phyloP scores from a whole-genome alignment of 1,284 basidiomycete species.

The Leccinum pachyderme region DNA sequence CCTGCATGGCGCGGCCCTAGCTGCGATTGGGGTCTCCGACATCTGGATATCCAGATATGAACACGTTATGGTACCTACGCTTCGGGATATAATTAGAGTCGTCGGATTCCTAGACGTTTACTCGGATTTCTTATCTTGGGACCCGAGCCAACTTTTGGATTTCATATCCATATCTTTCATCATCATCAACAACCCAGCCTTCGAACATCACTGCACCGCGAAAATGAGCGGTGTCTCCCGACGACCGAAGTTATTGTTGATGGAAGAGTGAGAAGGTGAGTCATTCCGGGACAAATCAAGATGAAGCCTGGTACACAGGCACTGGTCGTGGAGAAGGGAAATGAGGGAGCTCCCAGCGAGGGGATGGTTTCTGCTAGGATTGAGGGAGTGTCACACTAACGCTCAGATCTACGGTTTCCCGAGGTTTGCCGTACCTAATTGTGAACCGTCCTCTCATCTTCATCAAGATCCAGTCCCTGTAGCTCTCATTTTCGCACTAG shows the following conservation, averaged over 20 bases:
- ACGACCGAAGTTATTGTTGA: not conserved
- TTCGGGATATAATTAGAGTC: not conserved
- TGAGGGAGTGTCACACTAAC: not conserved
- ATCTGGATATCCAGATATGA: too few species aligned
- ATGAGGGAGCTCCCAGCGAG: too few species aligned
- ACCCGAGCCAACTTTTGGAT: not conserved
- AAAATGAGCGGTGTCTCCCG: not conserved
- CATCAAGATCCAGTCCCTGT: not conserved
- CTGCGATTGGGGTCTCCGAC: too few species aligned
- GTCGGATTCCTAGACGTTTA: not conserved
- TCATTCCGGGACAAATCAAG: not conserved
- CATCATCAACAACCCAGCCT: not conserved
- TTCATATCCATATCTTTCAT: not conserved
- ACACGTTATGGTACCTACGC: not conserved
- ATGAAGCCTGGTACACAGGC: not conserved
- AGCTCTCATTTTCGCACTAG: not conserved
- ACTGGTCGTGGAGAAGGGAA: not conserved
- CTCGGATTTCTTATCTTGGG: not conserved
- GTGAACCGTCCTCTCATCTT: too few species aligned
- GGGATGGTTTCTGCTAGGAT: not conserved
- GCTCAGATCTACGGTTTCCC: not conserved
- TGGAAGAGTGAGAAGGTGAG: not conserved
- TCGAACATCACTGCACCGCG: not conserved
- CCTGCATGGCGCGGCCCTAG: too few species aligned
- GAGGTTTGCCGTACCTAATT: not conserved